Percentiles rank a stretch among this genome's conserved stretches.
Conservation (phyloP, 2,329 filamentous ascomycete genomes). For the Alternaria atra region DNA sequence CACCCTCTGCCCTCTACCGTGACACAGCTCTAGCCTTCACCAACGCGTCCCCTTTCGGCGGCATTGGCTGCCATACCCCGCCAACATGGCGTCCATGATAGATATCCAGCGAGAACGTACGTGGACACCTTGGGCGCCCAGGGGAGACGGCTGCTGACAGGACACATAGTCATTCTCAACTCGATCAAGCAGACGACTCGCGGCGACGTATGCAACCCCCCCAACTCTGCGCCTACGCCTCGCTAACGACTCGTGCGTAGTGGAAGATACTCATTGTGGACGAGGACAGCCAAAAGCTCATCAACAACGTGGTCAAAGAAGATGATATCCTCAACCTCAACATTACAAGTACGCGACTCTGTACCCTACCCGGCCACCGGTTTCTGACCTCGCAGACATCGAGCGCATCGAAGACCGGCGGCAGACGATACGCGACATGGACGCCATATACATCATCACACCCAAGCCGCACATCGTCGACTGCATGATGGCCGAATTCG, state of each 20-base stretch:
- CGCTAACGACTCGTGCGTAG: slow-evolving; percentile 59
- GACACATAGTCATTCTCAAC: slow-evolving; percentile 71
- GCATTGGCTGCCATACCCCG: slow-evolving; percentile 42
- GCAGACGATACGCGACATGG: slow-evolving; percentile 85
- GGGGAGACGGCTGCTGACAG: slow-evolving; percentile 22
- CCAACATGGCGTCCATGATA: slow-evolving; percentile 83
- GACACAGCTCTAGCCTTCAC: slow-evolving; percentile 3
- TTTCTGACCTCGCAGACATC: slow-evolving; percentile 73
- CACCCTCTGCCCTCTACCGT: background rate
- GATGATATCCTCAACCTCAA: slow-evolving; percentile 98
- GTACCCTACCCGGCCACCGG: background rate
- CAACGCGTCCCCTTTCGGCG: slow-evolving; percentile 1
- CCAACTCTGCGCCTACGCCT: slow-evolving; percentile 19
- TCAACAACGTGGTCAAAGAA: slow-evolving; percentile 91
- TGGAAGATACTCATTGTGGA: slow-evolving; percentile 98
- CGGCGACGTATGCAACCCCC: slow-evolving; percentile 72
- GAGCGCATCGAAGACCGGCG: slow-evolving; percentile 91
- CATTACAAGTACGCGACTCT: slow-evolving; percentile 78
- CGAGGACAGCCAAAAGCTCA: slow-evolving; percentile 79
- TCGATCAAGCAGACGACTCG: slow-evolving; percentile 80
- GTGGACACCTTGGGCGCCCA: background rate
- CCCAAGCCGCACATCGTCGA: slow-evolving; percentile 89
- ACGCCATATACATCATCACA: slow-evolving; percentile 91
- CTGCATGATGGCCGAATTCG: slow-evolving; percentile 91
- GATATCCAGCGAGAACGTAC: slow-evolving; percentile 81